Evolutionary conservation across 2,329 filamentous ascomycete species (phyloP).

Genomic region (Sporothrix pallida): DNA sequence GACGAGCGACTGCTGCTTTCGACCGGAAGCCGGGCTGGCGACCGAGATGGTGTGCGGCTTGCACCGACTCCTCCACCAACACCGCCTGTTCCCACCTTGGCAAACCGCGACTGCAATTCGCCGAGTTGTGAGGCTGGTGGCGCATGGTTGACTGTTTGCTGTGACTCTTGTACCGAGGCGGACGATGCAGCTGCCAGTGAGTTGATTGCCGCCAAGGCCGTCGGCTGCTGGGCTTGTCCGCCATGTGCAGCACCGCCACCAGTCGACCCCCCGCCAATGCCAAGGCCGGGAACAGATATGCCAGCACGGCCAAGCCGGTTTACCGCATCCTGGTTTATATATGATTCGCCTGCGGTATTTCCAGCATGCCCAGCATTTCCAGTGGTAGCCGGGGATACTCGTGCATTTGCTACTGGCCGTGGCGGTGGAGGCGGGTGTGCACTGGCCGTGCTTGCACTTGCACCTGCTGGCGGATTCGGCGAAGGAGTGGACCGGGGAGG

Average conservation of each 20-base stretch:
- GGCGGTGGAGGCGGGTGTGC: slow-evolving; percentile 40
- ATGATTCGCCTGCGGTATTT: slow-evolving; percentile 36
- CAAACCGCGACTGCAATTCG: slow-evolving; percentile 72
- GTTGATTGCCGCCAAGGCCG: slow-evolving; percentile 31
- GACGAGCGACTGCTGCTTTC: background rate
- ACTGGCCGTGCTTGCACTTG: background rate
- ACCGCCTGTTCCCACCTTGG: slow-evolving; percentile 59
- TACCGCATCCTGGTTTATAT: slow-evolving; percentile 63
- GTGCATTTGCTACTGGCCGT: slow-evolving; percentile 5
- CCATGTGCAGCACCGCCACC: slow-evolving; percentile 36
- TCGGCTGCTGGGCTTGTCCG: background rate
- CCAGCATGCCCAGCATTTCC: background rate
- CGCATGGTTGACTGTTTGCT: slow-evolving; percentile 19
- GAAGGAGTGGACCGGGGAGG: slow-evolving; percentile 37
- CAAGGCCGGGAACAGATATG: slow-evolving; percentile 77
- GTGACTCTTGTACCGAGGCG: background rate
- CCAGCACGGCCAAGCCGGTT: slow-evolving; percentile 73
- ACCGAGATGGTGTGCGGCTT: slow-evolving; percentile 8
- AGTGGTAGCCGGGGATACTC: background rate
- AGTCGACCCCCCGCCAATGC: slow-evolving; percentile 61
- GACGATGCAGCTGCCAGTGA: slow-evolving; percentile 24
- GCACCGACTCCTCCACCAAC: slow-evolving; percentile 59
- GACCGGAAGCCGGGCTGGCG: background rate
- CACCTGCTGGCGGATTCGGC: background rate
- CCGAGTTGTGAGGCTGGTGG: background rate